phyloP scores from a whole-genome alignment of 495 filamentous ascomycete species.

The Neurospora sublineolata region DNA sequence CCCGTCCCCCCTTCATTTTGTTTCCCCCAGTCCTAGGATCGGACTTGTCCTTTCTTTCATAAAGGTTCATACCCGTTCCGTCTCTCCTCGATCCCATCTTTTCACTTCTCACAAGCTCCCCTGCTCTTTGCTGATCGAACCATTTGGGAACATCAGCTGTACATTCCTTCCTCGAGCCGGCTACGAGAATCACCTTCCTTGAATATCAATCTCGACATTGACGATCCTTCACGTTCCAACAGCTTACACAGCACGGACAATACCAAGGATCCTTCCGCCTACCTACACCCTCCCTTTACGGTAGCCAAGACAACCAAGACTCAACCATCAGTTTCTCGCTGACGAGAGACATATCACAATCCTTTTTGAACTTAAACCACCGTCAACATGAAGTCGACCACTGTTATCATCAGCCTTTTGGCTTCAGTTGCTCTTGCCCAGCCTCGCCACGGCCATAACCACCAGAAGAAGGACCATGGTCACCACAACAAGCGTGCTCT shows the following conservation, averaged over 20 bases:
- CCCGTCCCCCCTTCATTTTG: neutral
- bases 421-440: conserved; percentile 34
- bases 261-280: neutral
- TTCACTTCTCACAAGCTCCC: conserved; percentile 12
- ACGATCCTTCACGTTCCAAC: neutral
- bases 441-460: conserved; percentile 31
- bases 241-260: neutral
- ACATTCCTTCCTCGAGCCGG: conserved; percentile 31
- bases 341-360: neutral
- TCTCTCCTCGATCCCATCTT: conserved; percentile 1
- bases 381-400: conserved; percentile 37
- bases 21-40: neutral
- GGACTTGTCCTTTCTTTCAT: conserved; percentile 1
- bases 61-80: conserved; percentile 3
- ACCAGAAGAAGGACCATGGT: conserved; percentile 18
- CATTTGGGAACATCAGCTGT: conserved; percentile 13
- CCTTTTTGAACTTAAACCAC: neutral
- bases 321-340: neutral
- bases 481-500: conserved; percentile 29
- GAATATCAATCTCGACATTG: neutral
- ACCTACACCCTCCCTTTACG: neutral
- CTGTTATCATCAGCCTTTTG: conserved; percentile 30
- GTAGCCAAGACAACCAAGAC: neutral
- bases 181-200: conserved; percentile 23
- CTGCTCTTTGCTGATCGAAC: conserved; percentile 10